These are phyloP conservation scores for Annona cherimola DNA, from an alignment of 164 flowering plant species.

Conservation along the genomic window DNA sequence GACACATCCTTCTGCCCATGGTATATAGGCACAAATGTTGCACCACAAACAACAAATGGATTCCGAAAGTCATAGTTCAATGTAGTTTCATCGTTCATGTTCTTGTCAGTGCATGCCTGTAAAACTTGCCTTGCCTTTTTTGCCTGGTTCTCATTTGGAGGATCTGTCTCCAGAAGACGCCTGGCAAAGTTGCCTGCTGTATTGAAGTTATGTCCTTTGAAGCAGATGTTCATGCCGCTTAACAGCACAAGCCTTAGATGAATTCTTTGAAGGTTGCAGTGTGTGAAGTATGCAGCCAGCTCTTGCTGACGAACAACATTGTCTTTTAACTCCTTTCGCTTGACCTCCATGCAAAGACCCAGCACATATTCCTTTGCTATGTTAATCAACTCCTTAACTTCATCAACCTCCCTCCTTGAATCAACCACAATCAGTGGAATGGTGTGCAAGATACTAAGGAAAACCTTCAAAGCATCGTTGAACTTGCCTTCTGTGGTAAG, in stretches of 20 bases:
- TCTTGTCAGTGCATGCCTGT: conserved; percentile 37
- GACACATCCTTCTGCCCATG: conserved; percentile 70
- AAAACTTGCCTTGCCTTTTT: conserved; percentile 65
- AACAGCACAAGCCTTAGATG: conserved; percentile 42
- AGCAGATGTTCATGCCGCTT: conserved; percentile 51
- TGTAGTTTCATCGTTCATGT: conserved; percentile 38
- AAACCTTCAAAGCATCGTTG: conserved; percentile 52
- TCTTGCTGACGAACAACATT: conserved; percentile 57
- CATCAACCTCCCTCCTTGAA: conserved; percentile 65
- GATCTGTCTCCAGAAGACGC: conserved; percentile 62
- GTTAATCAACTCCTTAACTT: conserved; percentile 64
- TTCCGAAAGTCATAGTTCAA: conserved; percentile 77
- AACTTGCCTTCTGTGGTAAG: conserved; percentile 60
- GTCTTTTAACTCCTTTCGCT: conserved; percentile 45
- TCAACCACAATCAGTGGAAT: conserved; percentile 72
- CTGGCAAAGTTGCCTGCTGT: conserved; percentile 69
- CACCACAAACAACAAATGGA: conserved; percentile 81
- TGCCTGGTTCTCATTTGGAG: conserved; percentile 51
- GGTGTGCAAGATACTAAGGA: conserved; percentile 40
- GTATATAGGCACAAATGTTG: conserved; percentile 71
- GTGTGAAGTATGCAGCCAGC: conserved; percentile 76
- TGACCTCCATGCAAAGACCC: conserved; percentile 49
- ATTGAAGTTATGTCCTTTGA: conserved; percentile 50
- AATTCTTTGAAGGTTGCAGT: conserved; percentile 47
- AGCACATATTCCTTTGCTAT: conserved; percentile 56